These are phyloP conservation scores for Podosphaera xanthii DNA, from an alignment of 2,329 filamentous ascomycete genomes.

Conservation along the genomic window DNA sequence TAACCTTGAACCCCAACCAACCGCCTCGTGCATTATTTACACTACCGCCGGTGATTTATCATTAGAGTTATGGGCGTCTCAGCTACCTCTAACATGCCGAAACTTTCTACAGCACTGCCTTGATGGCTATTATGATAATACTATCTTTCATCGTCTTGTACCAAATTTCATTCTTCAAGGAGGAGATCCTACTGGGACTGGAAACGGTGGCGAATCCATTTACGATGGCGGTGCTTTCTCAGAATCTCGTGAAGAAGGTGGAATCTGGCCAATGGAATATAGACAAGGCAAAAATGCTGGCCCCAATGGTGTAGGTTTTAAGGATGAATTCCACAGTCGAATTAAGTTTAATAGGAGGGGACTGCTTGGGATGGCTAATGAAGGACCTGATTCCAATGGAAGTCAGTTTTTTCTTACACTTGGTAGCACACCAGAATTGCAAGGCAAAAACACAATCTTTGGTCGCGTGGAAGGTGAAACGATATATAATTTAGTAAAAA, in stretches of 20 bases:
- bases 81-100: conserved; percentile 72
- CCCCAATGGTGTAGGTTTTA: conserved; percentile 34
- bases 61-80: conserved; percentile 85
- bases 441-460: conserved; percentile 81
- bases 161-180: conserved; percentile 87
- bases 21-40: conserved; percentile 73
- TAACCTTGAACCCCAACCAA: conserved; percentile 85
- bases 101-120: conserved; percentile 92
- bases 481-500: conserved; percentile 86
- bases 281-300: conserved; percentile 38
- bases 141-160: conserved; percentile 80
- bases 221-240: conserved; percentile 61
- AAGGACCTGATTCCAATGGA: conserved; percentile 59
- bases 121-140: conserved; percentile 86
- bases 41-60: conserved; percentile 77
- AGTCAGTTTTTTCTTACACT: conserved; percentile 96
- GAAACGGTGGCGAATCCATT: conserved; percentile 76
- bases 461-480: conserved; percentile 81
- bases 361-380: conserved; percentile 88
- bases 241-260: conserved; percentile 18
- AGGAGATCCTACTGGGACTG: conserved; percentile 81
- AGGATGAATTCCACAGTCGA: conserved; percentile 77
- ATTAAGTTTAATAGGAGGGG: conserved; percentile 85
- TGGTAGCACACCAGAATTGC: conserved; percentile 63
- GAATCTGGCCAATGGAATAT: conserved; percentile 34